Evolutionary conservation across 129 eudicot species (phyloP).

Genomic region (Chrysanthemum seticuspe): DNA sequence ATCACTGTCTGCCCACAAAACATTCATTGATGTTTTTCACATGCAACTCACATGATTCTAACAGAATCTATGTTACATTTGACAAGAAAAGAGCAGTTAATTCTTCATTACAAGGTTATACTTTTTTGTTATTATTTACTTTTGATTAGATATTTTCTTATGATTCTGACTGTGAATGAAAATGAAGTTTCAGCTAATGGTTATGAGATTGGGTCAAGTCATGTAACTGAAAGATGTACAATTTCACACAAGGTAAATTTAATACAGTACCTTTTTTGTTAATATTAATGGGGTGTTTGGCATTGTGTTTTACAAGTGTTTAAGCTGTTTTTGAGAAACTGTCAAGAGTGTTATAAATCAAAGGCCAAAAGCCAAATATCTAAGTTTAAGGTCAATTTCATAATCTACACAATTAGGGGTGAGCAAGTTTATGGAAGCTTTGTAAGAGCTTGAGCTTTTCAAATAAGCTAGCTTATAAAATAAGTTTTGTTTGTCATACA

Average conservation of each 20-base stretch:
- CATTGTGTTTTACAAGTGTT: too few species aligned
- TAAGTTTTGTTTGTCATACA: too few species aligned
- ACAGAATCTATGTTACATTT: slow-evolving; percentile 24
- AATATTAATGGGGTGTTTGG: background rate
- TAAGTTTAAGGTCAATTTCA: too few species aligned
- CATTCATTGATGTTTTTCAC: slow-evolving; percentile 24
- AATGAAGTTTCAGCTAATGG: slow-evolving; percentile 30
- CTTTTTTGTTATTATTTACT: background rate
- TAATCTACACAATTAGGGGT: too few species aligned
- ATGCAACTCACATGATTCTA: slow-evolving; percentile 18
- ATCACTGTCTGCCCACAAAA: slow-evolving; percentile 9
- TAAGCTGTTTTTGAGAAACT: too few species aligned
- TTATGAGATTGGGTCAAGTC: slow-evolving; percentile 35
- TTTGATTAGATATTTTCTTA: background rate
- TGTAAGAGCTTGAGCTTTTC: too few species aligned
- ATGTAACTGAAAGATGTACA: slow-evolving; percentile 25
- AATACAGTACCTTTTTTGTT: background rate
- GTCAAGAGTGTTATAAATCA: too few species aligned
- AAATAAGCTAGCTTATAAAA: too few species aligned
- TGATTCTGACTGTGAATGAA: slow-evolving; percentile 3
- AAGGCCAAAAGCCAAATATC: too few species aligned
- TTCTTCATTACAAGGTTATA: slow-evolving; percentile 40
- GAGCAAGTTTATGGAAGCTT: too few species aligned
- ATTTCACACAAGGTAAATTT: slow-evolving; percentile 43
- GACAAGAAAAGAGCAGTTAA: slow-evolving; percentile 13